phyloP scores from a whole-genome alignment of 345 rosid genomes.

The Corchorus capsularis region DNA sequence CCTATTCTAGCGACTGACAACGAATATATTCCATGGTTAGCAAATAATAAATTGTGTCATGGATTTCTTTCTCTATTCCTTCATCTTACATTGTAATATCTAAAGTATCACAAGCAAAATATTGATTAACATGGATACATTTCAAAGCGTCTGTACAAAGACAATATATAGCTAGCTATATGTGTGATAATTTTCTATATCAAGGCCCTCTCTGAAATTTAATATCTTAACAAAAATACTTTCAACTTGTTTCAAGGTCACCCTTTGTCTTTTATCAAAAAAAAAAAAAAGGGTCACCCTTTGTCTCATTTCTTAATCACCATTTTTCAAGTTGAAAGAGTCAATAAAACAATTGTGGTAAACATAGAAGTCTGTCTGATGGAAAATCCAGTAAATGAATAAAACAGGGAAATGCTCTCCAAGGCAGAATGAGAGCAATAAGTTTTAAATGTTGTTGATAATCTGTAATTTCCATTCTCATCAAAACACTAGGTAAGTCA shows the following conservation, averaged over 20 bases:
- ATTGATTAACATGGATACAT: not conserved
- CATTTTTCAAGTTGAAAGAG: not conserved
- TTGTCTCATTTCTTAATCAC: not conserved
- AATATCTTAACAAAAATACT: slow-evolving; percentile 1
- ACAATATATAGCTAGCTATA: not conserved
- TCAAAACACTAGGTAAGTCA: not conserved
- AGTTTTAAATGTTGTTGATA: not conserved
- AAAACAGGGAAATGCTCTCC: not conserved
- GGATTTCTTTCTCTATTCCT: too few relatives aligned
- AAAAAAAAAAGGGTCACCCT: too few relatives aligned
- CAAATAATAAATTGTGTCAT: not conserved
- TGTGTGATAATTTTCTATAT: not conserved
- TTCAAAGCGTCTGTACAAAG: not conserved
- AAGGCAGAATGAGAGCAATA: not conserved
- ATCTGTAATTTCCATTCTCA: not conserved
- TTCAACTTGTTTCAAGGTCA: not conserved
- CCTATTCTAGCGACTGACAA: not conserved
- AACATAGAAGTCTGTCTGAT: slow-evolving; percentile 3
- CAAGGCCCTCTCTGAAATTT: not conserved
- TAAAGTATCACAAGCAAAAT: too few relatives aligned
- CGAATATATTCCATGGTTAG: slow-evolving; percentile 10
- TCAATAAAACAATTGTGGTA: not conserved
- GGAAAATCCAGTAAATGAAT: not conserved
- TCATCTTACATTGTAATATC: too few relatives aligned
- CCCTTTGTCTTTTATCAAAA: not conserved